phyloP scores from a whole-genome alignment of 768 basidiomycete genomes.

The Exsudoporus frostii region DNA sequence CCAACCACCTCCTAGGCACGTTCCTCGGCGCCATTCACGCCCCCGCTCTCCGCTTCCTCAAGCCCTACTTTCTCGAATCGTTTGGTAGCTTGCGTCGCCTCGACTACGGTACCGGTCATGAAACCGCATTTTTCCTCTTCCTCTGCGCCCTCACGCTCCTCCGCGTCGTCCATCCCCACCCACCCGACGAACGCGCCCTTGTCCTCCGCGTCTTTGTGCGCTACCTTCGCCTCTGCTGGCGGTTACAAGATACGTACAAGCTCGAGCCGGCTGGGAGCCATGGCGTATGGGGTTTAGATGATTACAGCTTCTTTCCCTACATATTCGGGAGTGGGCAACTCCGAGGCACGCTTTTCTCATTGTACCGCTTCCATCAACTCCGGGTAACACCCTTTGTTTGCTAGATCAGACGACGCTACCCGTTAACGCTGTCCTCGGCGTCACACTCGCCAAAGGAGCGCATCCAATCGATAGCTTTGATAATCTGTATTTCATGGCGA shows the following conservation, averaged over 20 bases:
- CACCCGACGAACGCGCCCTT: conserved; percentile 58
- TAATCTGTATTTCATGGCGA: conserved; percentile 80
- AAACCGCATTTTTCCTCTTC: conserved; percentile 82
- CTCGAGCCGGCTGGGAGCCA: conserved; percentile 97
- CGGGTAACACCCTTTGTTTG: background rate
- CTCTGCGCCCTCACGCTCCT: conserved; percentile 69
- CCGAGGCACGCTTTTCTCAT: conserved; percentile 48
- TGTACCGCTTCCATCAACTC: background rate
- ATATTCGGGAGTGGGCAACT: conserved; percentile 90
- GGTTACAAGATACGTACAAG: conserved; percentile 81
- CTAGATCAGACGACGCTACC: conserved; percentile 63
- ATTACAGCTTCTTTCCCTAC: conserved; percentile 86
- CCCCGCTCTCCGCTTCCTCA: conserved; percentile 56
- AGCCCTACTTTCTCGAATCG: conserved; percentile 74
- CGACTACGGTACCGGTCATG: conserved; percentile 98
- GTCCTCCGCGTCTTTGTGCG: conserved; percentile 66
- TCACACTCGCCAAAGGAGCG: conserved; percentile 36
- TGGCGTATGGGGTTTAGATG: conserved; percentile 97
- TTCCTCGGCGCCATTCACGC: conserved; percentile 48
- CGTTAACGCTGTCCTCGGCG: conserved; percentile 60
- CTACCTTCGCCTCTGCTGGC: conserved; percentile 82
- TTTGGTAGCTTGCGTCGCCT: conserved; percentile 90
- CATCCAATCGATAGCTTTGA: conserved; percentile 33
- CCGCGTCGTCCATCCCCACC: conserved; percentile 56
- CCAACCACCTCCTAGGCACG: conserved; percentile 44